Evolutionary conservation across 257 asterid genomes (phyloP).

Genomic region (Primulina huaijiensis): DNA sequence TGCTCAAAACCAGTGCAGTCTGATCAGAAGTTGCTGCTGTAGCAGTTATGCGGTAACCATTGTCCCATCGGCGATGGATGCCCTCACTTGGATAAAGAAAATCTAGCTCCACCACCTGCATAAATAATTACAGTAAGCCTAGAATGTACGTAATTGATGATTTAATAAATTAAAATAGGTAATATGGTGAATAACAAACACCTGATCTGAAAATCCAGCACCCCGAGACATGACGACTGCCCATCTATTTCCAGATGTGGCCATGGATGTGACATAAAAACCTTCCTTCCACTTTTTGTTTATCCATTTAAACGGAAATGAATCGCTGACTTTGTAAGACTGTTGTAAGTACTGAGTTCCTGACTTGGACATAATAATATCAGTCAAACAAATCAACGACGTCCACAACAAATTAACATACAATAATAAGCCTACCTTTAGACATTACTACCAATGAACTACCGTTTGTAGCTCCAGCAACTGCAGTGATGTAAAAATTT

Average conservation of each 20-base stretch:
- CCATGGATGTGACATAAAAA: constrained; percentile 77
- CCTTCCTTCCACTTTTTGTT: constrained; percentile 93
- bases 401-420: not conserved
- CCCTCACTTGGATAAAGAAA: constrained; percentile 91
- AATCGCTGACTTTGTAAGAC: constrained; percentile 80
- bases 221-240: constrained; percentile 86
- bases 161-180: not conserved
- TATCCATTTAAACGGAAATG: constrained; percentile 94
- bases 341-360: constrained; percentile 75
- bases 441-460: constrained; percentile 85
- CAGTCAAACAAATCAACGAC: constrained; percentile 13
- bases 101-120: constrained; percentile 81
- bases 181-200: constrained; percentile 18
- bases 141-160: not conserved
- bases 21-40: constrained; percentile 79
- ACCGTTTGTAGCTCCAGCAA: constrained; percentile 77
- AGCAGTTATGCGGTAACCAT: constrained; percentile 74
- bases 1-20: constrained; percentile 64
- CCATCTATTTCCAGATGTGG: constrained; percentile 82
- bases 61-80: constrained; percentile 75
- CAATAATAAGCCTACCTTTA: constrained; percentile 44
- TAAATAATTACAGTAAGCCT: not conserved
- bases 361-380: constrained; percentile 25
- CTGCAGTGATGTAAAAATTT: constrained; percentile 72
- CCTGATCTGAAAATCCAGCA: constrained; percentile 76